phyloP scores from a whole-genome alignment of 164 flowering plant genomes.

The Echeveria elegans region DNA sequence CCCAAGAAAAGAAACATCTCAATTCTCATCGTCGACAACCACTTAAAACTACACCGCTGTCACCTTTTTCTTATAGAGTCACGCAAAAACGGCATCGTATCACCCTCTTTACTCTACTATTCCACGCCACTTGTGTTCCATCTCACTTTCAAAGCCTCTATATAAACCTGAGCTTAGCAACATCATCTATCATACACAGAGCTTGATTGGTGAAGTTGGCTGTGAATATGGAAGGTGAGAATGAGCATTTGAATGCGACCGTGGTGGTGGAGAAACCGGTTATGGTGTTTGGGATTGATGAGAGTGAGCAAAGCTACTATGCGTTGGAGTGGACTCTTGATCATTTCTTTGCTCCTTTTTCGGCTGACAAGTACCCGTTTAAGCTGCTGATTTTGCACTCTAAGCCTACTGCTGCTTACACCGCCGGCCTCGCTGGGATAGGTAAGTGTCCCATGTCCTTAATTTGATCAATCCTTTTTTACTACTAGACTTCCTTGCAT shows the following conservation, averaged over 20 bases:
- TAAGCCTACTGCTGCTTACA: slow-evolving; percentile 43
- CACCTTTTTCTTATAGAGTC: no score
- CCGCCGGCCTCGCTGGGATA: slow-evolving; percentile 57
- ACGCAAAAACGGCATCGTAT: background rate
- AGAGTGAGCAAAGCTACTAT: slow-evolving; percentile 58
- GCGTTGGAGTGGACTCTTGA: slow-evolving; percentile 76
- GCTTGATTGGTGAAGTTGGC: background rate
- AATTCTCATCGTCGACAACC: background rate
- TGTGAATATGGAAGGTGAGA: background rate
- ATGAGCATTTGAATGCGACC: background rate
- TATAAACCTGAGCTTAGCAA: background rate
- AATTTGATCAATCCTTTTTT: background rate
- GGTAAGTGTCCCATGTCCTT: slow-evolving; percentile 28
- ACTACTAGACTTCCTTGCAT: no score
- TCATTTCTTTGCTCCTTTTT: slow-evolving; percentile 42
- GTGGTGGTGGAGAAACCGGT: slow-evolving; percentile 36
- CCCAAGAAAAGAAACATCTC: background rate
- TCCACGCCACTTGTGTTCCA: background rate
- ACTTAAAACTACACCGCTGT: background rate
- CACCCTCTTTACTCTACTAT: background rate
- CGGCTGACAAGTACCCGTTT: slow-evolving; percentile 31
- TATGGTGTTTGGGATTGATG: slow-evolving; percentile 71
- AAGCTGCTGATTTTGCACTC: slow-evolving; percentile 64
- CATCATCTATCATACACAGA: background rate
- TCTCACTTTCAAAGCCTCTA: background rate